A percentile compares a stretch with the other conserved stretches of the same genome.
Evolutionary conservation across 768 basidiomycete species (phyloP).

Genomic region (Suillus hirtellus): DNA sequence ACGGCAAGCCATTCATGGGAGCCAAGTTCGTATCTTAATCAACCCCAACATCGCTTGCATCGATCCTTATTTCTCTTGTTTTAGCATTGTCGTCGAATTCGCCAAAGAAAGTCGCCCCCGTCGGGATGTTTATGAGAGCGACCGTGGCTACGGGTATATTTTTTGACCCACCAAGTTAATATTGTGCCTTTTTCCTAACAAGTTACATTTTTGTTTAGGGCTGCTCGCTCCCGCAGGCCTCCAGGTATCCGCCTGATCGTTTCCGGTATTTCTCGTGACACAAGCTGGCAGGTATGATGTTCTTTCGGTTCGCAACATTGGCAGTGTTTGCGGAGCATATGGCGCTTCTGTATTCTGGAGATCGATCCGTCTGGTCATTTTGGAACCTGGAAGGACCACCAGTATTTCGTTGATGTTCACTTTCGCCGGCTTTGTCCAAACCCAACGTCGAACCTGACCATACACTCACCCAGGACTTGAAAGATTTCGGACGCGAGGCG

Average conservation of each 20-base stretch:
- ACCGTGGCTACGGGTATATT: constrained; percentile 55
- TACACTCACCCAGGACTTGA: constrained; percentile 77
- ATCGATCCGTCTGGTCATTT: constrained; percentile 3
- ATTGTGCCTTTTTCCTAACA: constrained; percentile 12
- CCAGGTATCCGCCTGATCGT: constrained; percentile 84
- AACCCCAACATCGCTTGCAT: constrained; percentile 1
- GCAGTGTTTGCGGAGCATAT: constrained; percentile 2
- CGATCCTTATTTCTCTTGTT: neutral
- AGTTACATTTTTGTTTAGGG: constrained; percentile 32
- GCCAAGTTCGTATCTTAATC: constrained; percentile 54
- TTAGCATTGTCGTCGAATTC: constrained; percentile 92
- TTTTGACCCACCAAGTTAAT: neutral
- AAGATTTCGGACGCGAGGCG: constrained; percentile 95
- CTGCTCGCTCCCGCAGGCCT: constrained; percentile 70
- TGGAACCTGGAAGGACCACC: constrained; percentile 3
- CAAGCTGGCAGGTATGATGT: constrained; percentile 96
- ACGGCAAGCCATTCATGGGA: constrained; percentile 89
- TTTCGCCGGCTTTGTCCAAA: constrained; percentile 13
- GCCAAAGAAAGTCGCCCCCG: constrained; percentile 91
- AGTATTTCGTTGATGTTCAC: constrained; percentile 8
- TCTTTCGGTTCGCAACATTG: constrained; percentile 28
- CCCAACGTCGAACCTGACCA: constrained; percentile 15
- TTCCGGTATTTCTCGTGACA: constrained; percentile 87
- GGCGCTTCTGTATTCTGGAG: constrained; percentile 1
- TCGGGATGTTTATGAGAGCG: constrained; percentile 69